Evolutionary conservation across 2,329 filamentous ascomycete species (phyloP).

Genomic region (Talaromyces sp.): DNA sequence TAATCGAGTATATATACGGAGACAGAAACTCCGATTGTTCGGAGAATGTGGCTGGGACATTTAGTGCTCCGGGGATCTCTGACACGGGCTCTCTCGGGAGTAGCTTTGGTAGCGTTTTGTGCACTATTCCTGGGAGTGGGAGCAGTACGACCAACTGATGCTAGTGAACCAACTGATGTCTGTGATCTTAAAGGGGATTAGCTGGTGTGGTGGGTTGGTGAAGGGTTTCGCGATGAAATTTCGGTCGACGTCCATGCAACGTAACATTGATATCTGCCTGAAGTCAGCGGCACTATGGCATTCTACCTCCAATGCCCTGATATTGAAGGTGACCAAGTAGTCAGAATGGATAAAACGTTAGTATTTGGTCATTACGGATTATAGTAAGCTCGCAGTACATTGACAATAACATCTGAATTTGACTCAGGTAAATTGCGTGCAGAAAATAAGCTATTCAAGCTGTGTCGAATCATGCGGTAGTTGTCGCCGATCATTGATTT

Average conservation of each 20-base stretch:
- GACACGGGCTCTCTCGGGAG: conserved; percentile 5
- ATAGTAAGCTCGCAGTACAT: background rate
- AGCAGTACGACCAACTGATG: background rate
- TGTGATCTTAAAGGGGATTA: background rate
- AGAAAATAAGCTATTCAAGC: background rate
- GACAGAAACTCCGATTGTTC: conserved; percentile 8
- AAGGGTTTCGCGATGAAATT: no score
- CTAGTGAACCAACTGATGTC: background rate
- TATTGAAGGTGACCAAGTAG: background rate
- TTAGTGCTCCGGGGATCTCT: conserved; percentile 9
- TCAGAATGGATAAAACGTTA: background rate
- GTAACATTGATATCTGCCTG: no score
- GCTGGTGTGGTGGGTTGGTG: no score
- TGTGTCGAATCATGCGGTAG: background rate
- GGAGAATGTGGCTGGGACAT: background rate
- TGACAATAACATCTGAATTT: background rate
- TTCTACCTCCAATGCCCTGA: background rate
- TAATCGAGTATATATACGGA: background rate
- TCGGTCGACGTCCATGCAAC: no score
- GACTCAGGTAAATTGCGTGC: background rate
- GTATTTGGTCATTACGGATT: background rate
- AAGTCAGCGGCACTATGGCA: background rate
- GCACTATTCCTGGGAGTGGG: background rate
- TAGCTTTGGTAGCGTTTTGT: conserved; percentile 1
- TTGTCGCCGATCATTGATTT: background rate